These are phyloP conservation scores for Starmerella scarabaei DNA, from an alignment of 805 yeast species.

Conservation along the genomic window DNA sequence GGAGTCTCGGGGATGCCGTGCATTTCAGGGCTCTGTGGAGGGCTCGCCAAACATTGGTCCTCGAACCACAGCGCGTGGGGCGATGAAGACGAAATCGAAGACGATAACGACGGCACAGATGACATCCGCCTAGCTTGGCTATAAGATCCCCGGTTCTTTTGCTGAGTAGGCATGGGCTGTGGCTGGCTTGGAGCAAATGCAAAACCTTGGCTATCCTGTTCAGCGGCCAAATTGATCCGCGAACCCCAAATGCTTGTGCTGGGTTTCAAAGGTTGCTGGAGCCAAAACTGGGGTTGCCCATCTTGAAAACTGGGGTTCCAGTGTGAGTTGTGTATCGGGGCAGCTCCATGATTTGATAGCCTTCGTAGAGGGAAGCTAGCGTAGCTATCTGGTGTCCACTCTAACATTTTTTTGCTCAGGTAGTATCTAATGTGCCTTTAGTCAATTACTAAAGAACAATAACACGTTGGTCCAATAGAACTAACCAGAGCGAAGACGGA, in stretches of 20 bases:
- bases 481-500: too few species aligned
- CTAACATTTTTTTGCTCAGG: too few species aligned
- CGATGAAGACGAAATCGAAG: neutral
- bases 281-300: neutral
- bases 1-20: neutral
- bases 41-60: slow-evolving; percentile 13
- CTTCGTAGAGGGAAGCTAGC: neutral
- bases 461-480: too few species aligned
- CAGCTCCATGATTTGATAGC: neutral
- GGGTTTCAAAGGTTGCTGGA: slow-evolving; percentile 8
- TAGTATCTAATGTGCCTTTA: too few species aligned
- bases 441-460: too few species aligned
- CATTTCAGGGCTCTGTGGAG: slow-evolving; percentile 12
- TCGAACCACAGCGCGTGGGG: slow-evolving; percentile 5
- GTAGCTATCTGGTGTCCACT: neutral
- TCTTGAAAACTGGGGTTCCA: neutral
- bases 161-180: neutral
- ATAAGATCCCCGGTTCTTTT: neutral
- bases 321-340: neutral
- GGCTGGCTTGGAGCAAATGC: neutral
- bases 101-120: neutral
- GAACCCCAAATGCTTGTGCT: slow-evolving; percentile 16
- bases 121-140: neutral
- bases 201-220: too few species aligned
- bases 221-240: slow-evolving; percentile 3